A percentile compares a stretch with the other conserved stretches of the same genome.
Evolutionary conservation across 495 filamentous ascomycete species (phyloP).

Genomic region (Penicillium atrosanguineum): DNA sequence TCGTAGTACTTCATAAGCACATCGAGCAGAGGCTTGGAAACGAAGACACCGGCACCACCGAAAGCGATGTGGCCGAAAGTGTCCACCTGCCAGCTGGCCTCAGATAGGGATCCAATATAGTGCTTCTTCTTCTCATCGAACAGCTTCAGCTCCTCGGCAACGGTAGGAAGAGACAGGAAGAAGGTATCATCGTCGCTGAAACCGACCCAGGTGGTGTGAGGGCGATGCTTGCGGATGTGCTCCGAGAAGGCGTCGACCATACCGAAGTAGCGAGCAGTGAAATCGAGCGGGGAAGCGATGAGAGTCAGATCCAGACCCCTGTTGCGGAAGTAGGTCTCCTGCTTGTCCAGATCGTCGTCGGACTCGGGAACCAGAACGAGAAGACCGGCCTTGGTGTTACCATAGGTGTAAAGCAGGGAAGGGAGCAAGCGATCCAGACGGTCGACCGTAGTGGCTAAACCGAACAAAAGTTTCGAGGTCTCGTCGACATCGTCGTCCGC

Average conservation of each 20-base stretch:
- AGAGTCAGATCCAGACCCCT: conserved; percentile 56
- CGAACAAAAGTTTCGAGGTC: conserved; percentile 51
- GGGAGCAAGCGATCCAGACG: conserved; percentile 48
- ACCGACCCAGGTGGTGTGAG: conserved; percentile 60
- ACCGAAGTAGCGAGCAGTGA: conserved; percentile 64
- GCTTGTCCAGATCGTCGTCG: conserved; percentile 41
- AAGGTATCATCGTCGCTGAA: conserved; percentile 75
- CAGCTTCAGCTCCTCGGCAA: conserved; percentile 51
- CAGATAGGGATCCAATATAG: conserved; percentile 64
- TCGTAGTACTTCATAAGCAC: conserved; percentile 53
- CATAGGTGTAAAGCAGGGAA: conserved; percentile 49
- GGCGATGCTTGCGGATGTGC: conserved; percentile 44
- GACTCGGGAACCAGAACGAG: conserved; percentile 49
- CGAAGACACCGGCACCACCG: conserved; percentile 67
- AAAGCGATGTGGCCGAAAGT: conserved; percentile 65
- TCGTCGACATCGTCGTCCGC: conserved; percentile 45
- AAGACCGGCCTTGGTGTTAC: conserved; percentile 48
- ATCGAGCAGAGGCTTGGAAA: conserved; percentile 57
- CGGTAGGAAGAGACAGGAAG: conserved; percentile 58
- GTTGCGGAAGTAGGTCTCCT: conserved; percentile 48
- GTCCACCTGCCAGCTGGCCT: conserved; percentile 58
- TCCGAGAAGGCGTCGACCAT: conserved; percentile 56
- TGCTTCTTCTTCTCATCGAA: conserved; percentile 51
- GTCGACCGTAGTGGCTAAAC: conserved; percentile 50
- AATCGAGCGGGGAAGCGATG: conserved; percentile 50